Evolutionary conservation across 805 yeast genomes (phyloP).

Genomic region (Sugiyamaella valdiviana): DNA sequence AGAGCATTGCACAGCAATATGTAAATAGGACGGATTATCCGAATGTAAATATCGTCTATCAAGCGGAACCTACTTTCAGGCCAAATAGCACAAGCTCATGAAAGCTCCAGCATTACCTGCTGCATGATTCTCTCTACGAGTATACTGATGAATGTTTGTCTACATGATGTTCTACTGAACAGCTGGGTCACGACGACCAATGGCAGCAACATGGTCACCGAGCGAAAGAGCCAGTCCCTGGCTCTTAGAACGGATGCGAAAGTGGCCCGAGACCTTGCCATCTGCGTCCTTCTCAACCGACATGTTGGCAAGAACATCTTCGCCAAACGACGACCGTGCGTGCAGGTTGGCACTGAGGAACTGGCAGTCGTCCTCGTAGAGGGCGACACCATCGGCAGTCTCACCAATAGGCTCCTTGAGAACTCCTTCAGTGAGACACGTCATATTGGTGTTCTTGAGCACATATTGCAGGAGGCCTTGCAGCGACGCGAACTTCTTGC

Average conservation of each 20-base stretch:
- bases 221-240: constrained; percentile 93
- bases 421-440: constrained; percentile 89
- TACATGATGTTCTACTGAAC: background rate
- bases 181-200: background rate
- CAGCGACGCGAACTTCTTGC: constrained; percentile 47
- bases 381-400: constrained; percentile 16
- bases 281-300: constrained; percentile 77
- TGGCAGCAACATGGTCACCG: constrained; percentile 86
- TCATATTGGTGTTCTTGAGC: constrained; percentile 84
- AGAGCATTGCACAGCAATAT: background rate
- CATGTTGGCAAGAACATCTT: constrained; percentile 92
- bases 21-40: constrained; percentile 1
- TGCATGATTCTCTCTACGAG: background rate
- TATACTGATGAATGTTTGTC: no score
- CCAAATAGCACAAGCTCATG: no score
- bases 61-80: no score
- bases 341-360: constrained; percentile 92
- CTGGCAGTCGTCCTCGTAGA: constrained; percentile 50
- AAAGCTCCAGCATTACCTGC: no score
- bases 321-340: constrained; percentile 90
- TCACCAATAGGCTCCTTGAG: constrained; percentile 28
- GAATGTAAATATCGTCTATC: background rate
- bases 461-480: constrained; percentile 73
- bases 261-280: constrained; percentile 85
- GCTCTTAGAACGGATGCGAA: constrained; percentile 93